These are phyloP conservation scores for Candida lessepsii DNA, from an alignment of 805 yeast genomes.

Conservation along the genomic window DNA sequence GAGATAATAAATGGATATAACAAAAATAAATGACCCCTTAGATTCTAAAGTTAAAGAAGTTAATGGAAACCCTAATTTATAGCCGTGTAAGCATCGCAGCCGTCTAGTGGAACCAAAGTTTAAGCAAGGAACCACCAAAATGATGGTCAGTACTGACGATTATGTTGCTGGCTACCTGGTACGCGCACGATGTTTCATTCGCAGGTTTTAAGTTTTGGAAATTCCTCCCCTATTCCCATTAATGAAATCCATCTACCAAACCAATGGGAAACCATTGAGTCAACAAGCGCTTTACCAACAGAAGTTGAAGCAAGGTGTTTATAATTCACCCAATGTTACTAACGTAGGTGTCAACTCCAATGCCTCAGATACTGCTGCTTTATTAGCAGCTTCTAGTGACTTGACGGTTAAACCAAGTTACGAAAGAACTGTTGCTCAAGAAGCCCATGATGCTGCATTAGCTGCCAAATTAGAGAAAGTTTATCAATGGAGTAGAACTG, in stretches of 20 bases:
- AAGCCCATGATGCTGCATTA: conserved; percentile 66
- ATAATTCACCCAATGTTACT: conserved; percentile 46
- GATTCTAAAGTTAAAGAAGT: too few species aligned
- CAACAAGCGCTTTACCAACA: conserved; percentile 76
- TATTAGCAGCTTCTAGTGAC: conserved; percentile 67
- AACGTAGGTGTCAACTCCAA: conserved; percentile 63
- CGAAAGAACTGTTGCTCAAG: conserved; percentile 56
- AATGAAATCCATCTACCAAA: conserved; percentile 52
- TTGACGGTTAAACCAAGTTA: conserved; percentile 60
- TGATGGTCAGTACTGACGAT: background rate
- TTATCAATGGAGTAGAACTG: conserved; percentile 48
- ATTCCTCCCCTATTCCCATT: conserved; percentile 5
- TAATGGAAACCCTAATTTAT: too few species aligned
- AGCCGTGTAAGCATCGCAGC: too few species aligned
- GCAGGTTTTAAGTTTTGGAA: conserved; percentile 2
- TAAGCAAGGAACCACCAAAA: too few species aligned
- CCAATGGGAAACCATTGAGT: conserved; percentile 68
- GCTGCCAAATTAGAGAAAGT: conserved; percentile 45
- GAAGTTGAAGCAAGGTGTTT: conserved; percentile 66
- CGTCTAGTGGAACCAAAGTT: too few species aligned
- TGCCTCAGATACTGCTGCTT: conserved; percentile 76
- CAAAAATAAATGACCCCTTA: too few species aligned
- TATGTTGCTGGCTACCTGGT: conserved; percentile 7
- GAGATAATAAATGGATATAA: too few species aligned
- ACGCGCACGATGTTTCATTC: conserved; percentile 3